Base-by-base conservation (phyloP, 2,329 filamentous ascomycete species). In the Monosporascus cannonballus region DNA sequence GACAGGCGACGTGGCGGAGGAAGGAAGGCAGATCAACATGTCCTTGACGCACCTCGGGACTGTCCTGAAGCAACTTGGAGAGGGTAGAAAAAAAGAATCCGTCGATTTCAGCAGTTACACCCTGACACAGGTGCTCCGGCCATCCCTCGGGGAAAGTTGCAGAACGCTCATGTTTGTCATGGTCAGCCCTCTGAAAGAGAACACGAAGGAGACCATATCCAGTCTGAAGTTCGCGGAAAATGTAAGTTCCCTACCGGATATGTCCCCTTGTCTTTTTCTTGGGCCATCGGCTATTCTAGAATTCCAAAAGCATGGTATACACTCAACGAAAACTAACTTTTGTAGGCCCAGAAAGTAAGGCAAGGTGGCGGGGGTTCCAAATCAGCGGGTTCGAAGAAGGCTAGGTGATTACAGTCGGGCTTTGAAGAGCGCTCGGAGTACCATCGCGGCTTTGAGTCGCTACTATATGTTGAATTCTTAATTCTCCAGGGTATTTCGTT, bases 141-240 rank as follows among this genome's bases (percentile, higher is more conserved):
- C 94, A 67, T 96, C 90, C 3, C 77, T 99, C 7, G 93, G 94
- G 4, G 94, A 94, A 17, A 96, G 96, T 70, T 94, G 88, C 61
- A 96, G 96, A 74, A 99, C 94, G 1, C 85, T 99, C 63, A 99
- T 99, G 94, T 96, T 99, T 69, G 90, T 97, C 68, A 97, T 97
- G 92, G 89, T 96, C 52, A 94, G 88, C 61, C 94, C 94, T 36
- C 76, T 97, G 54, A 89, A 95, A 73, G 88, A 85, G 6, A 94
- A 97, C 73, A 76, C 96, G 59, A 88, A 87, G 64, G 94, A 99
- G 77, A 96, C 92, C 3, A 76, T 96, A 67, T 96, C 92, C 45
- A 96, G 91, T 77, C 77, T 99, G 70, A 87, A 94, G 65, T 99
- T 99, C 71, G 94, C 94, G 17, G 95, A 90, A 36, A 97, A 96